A percentile compares a stretch with the other conserved stretches of the same genome.
Evolutionary conservation across 345 rosid species (phyloP).

Genomic region (Syzygium oleosum): DNA sequence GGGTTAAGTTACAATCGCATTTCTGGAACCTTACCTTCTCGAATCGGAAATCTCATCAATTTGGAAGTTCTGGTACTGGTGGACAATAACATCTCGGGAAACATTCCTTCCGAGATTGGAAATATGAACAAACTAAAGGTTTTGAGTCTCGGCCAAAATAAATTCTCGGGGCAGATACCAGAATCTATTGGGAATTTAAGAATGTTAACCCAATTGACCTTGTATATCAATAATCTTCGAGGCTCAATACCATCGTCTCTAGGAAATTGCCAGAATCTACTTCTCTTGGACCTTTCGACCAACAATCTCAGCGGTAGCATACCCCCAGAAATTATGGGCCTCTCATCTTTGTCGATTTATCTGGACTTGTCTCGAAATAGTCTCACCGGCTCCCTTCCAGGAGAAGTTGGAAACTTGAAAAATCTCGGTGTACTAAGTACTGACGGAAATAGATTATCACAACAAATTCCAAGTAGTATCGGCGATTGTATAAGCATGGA

Average conservation of each 20-base stretch:
- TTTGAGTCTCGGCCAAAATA: fast-evolving
- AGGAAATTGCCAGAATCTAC: not conserved
- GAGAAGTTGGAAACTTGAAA: not conserved
- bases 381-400: not conserved
- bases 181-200: not conserved
- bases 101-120: not conserved
- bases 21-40: not conserved
- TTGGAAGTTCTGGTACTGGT: not conserved
- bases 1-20: not conserved
- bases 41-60: slow-evolving; percentile 11
- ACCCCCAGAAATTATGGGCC: not conserved
- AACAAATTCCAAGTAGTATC: not conserved
- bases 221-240: not conserved
- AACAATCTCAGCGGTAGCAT: not conserved
- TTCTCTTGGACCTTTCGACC: not conserved
- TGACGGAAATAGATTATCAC: not conserved
- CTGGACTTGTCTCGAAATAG: not conserved
- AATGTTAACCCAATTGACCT: not conserved
- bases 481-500: not conserved
- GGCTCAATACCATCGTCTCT: not conserved
- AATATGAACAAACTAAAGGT: not conserved
- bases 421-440: fast-evolving
- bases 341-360: not conserved
- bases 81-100: not conserved
- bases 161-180: not conserved